These are phyloP conservation scores for Blastobotrys malaysiensis DNA, from an alignment of 1,139 yeast species.

Conservation along the genomic window DNA sequence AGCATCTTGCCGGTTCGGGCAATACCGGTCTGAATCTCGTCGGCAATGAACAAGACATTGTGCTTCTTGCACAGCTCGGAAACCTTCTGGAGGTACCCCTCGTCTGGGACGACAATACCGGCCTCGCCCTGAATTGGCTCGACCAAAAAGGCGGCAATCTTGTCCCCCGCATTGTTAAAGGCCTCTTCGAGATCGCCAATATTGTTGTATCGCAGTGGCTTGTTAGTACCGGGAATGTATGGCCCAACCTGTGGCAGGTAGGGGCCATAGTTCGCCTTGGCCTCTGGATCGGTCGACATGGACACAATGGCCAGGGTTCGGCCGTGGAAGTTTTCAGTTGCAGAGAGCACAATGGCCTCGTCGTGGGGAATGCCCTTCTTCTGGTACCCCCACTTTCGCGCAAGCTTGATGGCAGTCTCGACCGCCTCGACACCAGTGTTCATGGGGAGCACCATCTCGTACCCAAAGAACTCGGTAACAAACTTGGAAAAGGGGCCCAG, in stretches of 20 bases:
- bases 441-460: constrained; percentile 95
- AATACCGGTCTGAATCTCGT: constrained; percentile 96
- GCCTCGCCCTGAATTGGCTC: constrained; percentile 99
- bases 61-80: constrained; percentile 71
- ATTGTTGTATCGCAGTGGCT: constrained; percentile 37
- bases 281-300: constrained; percentile 94
- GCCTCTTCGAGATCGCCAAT: constrained; percentile 86
- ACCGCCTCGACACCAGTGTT: constrained; percentile 99
- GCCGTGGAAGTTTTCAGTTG: constrained; percentile 90
- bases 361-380: constrained; percentile 76
- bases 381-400: constrained; percentile 95
- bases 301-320: constrained; percentile 93
- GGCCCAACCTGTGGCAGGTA: constrained; percentile 82
- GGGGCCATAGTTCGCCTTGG: constrained; percentile 86
- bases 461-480: constrained; percentile 81
- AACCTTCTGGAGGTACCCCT: constrained; percentile 69
- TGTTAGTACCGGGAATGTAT: constrained; percentile 50
- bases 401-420: constrained; percentile 88
- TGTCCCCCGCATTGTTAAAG: constrained; percentile 77
- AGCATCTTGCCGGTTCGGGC: constrained; percentile 96
- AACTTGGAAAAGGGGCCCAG: constrained; percentile 86
- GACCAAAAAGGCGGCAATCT: constrained; percentile 82
- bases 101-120: constrained; percentile 92
- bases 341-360: constrained; percentile 84
- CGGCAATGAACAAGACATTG: constrained; percentile 85